phyloP scores from a whole-genome alignment of 2,329 filamentous ascomycete genomes.

The Parastagonospora avenae region DNA sequence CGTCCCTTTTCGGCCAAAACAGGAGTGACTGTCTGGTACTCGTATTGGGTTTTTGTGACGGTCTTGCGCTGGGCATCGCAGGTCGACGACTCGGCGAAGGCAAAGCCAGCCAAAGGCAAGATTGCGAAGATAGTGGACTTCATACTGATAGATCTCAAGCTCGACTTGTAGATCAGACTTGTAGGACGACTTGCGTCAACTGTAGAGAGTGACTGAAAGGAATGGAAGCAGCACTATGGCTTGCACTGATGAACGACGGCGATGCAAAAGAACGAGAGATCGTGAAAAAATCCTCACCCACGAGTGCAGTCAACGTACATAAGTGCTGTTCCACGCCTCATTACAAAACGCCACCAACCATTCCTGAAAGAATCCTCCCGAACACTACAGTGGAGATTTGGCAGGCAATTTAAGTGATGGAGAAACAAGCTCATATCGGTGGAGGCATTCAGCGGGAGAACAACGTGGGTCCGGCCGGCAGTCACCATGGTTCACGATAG shows the following conservation, averaged over 20 bases:
- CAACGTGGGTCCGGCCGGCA: neutral
- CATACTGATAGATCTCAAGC: conserved; percentile 12
- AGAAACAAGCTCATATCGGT: conserved; percentile 23
- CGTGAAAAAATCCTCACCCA: conserved; percentile 9
- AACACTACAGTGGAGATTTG: conserved; percentile 28
- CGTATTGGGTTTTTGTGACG: conserved; percentile 19
- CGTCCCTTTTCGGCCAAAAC: neutral
- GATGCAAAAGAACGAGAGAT: conserved; percentile 11
- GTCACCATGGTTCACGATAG: neutral
- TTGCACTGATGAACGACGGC: conserved; percentile 27
- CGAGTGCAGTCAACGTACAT: conserved; percentile 18
- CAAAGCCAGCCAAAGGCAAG: conserved; percentile 32
- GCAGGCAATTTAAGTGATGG: conserved; percentile 25
- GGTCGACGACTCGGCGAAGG: conserved; percentile 24
- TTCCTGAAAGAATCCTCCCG: conserved; percentile 13
- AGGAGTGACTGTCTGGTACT: conserved; percentile 19
- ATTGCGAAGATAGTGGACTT: conserved; percentile 33
- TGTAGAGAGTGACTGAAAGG: conserved; percentile 12
- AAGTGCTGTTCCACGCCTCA: conserved; percentile 19
- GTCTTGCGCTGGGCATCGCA: conserved; percentile 22
- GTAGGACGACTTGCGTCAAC: conserved; percentile 1
- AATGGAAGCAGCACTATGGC: conserved; percentile 38
- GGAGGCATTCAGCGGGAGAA: conserved; percentile 12
- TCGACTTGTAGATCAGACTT: no score
- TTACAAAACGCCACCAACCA: conserved; percentile 18